These are phyloP conservation scores for Dittrichia graveolens DNA, from an alignment of 129 eudicot species.

Conservation along the genomic window DNA sequence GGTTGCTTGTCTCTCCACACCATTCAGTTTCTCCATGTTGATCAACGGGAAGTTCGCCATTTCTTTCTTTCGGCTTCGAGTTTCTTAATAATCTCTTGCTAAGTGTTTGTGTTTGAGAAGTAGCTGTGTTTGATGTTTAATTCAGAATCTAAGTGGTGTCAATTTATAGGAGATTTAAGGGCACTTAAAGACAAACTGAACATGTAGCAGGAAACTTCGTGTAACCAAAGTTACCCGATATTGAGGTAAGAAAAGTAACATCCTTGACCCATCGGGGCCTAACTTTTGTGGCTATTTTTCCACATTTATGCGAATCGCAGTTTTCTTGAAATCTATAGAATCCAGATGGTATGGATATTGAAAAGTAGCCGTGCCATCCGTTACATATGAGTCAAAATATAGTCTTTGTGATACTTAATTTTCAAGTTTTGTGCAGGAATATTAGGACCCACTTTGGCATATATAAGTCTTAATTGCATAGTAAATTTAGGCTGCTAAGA, in stretches of 20 bases:
- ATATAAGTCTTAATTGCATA: slow-evolving; percentile 11
- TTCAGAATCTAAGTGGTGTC: slow-evolving; percentile 27
- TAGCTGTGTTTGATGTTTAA: slow-evolving; percentile 17
- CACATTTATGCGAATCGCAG: slow-evolving; percentile 16
- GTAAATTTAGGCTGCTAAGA: slow-evolving; percentile 37
- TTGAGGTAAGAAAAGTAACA: slow-evolving; percentile 24
- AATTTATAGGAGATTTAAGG: slow-evolving; percentile 49
- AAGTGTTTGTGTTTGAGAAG: slow-evolving; percentile 12
- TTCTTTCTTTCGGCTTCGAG: not conserved
- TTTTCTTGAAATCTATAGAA: slow-evolving; percentile 13
- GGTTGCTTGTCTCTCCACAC: slow-evolving; percentile 51
- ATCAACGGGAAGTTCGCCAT: slow-evolving; percentile 75
- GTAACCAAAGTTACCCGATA: slow-evolving; percentile 7
- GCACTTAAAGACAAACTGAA: slow-evolving; percentile 31
- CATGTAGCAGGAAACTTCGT: slow-evolving; percentile 39
- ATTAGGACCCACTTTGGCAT: slow-evolving; percentile 33
- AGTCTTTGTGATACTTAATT: slow-evolving; percentile 15
- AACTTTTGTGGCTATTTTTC: slow-evolving; percentile 16
- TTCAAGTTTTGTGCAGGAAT: slow-evolving; percentile 32
- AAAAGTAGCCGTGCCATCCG: slow-evolving; percentile 20
- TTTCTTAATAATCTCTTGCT: slow-evolving; percentile 10
- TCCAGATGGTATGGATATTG: slow-evolving; percentile 2
- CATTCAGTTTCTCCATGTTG: slow-evolving; percentile 64
- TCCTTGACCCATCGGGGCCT: slow-evolving; percentile 24
- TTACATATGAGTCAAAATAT: slow-evolving; percentile 25